These are phyloP conservation scores for Pseudocercospora fuligena DNA, from an alignment of 2,329 filamentous ascomycete species.

Conservation along the genomic window DNA sequence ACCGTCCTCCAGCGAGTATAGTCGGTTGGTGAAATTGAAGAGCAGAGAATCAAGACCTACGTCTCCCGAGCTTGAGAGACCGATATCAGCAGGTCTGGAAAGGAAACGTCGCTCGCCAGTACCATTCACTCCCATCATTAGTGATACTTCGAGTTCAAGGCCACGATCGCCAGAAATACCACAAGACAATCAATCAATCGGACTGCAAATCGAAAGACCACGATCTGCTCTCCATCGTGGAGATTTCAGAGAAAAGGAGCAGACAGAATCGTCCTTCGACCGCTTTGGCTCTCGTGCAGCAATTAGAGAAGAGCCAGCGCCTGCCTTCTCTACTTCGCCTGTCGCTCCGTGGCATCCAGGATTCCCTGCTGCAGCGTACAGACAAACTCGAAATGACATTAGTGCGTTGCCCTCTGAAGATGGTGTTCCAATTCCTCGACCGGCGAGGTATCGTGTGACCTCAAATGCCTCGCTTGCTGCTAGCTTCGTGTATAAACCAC, in stretches of 20 bases:
- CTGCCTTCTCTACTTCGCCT: slow-evolving; percentile 55
- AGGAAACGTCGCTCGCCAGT: slow-evolving; percentile 58
- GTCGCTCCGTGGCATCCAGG: slow-evolving; percentile 62
- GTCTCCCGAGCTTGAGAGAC: slow-evolving; percentile 34
- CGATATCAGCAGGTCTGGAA: slow-evolving; percentile 28
- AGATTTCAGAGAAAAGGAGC: slow-evolving; percentile 61
- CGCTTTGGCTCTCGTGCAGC: slow-evolving; percentile 22
- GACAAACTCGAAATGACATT: slow-evolving; percentile 29
- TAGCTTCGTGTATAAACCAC: slow-evolving; percentile 82
- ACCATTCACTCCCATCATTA: slow-evolving; percentile 14
- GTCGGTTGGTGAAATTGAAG: slow-evolving; percentile 78
- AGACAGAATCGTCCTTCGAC: slow-evolving; percentile 22
- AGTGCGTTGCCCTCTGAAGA: slow-evolving; percentile 8
- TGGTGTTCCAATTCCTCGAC: slow-evolving; percentile 46
- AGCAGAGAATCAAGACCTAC: slow-evolving; percentile 43
- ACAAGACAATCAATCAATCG: slow-evolving; percentile 36
- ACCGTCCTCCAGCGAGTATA: slow-evolving; percentile 32
- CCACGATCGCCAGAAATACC: slow-evolving; percentile 31
- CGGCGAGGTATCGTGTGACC: slow-evolving; percentile 46
- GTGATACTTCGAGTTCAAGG: slow-evolving; percentile 12
- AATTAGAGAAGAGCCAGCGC: slow-evolving; percentile 23
- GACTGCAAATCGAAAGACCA: slow-evolving; percentile 74
- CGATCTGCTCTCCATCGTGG: slow-evolving; percentile 72
- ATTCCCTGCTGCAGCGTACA: slow-evolving; percentile 48
- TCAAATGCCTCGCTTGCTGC: slow-evolving; percentile 71